Base-by-base conservation (phyloP, 306 rosid species). In the Cyclanthera cordifolia region DNA sequence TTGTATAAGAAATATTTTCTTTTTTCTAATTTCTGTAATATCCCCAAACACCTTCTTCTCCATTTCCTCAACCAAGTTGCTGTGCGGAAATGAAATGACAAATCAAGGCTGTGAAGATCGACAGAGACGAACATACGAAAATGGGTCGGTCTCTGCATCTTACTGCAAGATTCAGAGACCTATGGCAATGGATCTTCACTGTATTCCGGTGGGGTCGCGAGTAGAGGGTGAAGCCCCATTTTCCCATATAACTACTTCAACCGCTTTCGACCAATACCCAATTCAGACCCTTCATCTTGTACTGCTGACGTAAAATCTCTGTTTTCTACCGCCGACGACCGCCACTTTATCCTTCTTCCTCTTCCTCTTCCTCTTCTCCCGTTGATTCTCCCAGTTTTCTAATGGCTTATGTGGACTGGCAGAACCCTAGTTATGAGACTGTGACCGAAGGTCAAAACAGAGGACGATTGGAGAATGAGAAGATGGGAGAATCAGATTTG, bases 371-470 rank as follows among this genome's bases (percentile, higher is more conserved):
- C 73, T 58, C 65, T 50, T 78, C 17, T 61, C 32, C 16, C 41
- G 56, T 56, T n/a, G n/a, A n/a, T 50, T 78, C 17, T 61, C 32
- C 16, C 41, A n/a, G 56, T 56, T 56, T 72, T 17, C 15, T 27
- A 10, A 55, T 77, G 85, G 79, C 79, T 69, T 77, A 83, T 30
- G n/a, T 67, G 76, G 79, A 79, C 66, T 68, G 67, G 51, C 71
- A 78, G 76, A 32, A 1, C 25, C 51, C 20, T 50, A 39, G 45
- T 53, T 48, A 52, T 27, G 56, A 59, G 46, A 32, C 53, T 48
- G 49, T 34, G 53, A 65, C 55, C 41, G 65, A 78, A 7, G 70
- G n/a, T 23, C 77, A 45, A 17, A 77, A 60, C 41, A 79, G 51
- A 27, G 72, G 53, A 43, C 55, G 28, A 70, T 34, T 52, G 67